Evolutionary conservation across 306 rosid species (phyloP), one percentile per base, ranked within the genome.

Genomic region (Quercus alba): DNA sequence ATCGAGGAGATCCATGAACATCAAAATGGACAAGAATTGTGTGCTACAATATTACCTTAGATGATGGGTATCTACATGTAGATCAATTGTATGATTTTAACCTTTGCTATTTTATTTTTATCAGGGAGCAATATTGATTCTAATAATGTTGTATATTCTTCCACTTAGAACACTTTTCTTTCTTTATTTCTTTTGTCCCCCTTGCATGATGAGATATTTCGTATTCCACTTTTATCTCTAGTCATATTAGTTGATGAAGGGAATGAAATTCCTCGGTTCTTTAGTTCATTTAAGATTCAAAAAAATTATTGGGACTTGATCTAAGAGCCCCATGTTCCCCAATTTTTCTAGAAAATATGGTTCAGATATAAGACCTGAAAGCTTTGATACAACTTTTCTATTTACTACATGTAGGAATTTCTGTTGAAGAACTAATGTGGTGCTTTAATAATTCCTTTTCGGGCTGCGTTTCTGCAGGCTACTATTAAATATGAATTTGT

Each of bases 61-160:
- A 28, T 4, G 98, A 91, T 85, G 92, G 89, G 79, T 88, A 80
- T 89, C 93, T 85, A 23, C 99, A 93, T 81, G 93, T 95, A 84
- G 26, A 49, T 78, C 85, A 89, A 89, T 71, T 95, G 99, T 95
- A 93, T 61, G 90, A 17, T 63, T 78, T 82, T 61, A 52, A 17
- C 72, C 79, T 66, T 77, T 79, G 70, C 23, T 55, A 56, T 19
- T 26, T 77, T 61, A 38, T 80, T 74, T 70, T 20, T 79, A 55
- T 64, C 73, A 81, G 69, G 75, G 6, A 79, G 21, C 57, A 55
- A 71, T 11, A 55, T 72, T 46, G 72, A 66, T 56, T 52, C 26
- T 20, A n/a, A 44, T 15, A 46, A 31, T 23, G 56, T 31, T 11
- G 30, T 41, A 38, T 75, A 18, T 75, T 56, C 46, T 64, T 58